Conservation (phyloP, 805 yeast genomes). For the Metschnikowia cerradonensis region DNA sequence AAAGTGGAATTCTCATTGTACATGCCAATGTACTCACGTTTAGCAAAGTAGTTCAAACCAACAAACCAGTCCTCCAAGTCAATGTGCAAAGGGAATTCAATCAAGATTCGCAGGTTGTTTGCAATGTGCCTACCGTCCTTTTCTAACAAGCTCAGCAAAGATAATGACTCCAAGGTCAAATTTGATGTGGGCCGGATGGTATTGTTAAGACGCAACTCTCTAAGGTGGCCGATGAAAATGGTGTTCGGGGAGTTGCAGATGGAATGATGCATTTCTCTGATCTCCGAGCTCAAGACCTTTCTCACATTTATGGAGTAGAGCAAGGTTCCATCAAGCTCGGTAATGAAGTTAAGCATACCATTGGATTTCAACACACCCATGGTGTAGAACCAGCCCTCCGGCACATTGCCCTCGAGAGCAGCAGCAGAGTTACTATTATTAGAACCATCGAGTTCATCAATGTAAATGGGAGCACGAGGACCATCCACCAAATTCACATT, state of each 20-base stretch:
- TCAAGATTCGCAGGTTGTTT: slow-evolving; percentile 41
- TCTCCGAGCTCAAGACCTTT: slow-evolving; percentile 52
- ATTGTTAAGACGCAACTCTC: slow-evolving; percentile 48
- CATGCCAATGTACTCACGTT: slow-evolving; percentile 48
- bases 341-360: slow-evolving; percentile 56
- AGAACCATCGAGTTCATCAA: slow-evolving; percentile 9
- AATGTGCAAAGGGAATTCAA: slow-evolving; percentile 61
- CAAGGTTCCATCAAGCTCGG: slow-evolving; percentile 61
- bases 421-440: neutral
- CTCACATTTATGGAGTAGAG: slow-evolving; percentile 57
- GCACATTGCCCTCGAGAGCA: slow-evolving; percentile 11
- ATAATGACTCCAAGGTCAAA: slow-evolving; percentile 16
- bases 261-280: slow-evolving; percentile 60
- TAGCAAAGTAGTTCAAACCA: slow-evolving; percentile 59
- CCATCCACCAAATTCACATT: slow-evolving; percentile 36
- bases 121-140: slow-evolving; percentile 33
- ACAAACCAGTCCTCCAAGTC: slow-evolving; percentile 79
- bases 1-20: slow-evolving; percentile 10
- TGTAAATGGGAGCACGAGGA: slow-evolving; percentile 34
- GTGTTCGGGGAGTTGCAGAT: slow-evolving; percentile 56
- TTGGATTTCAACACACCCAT: slow-evolving; percentile 66
- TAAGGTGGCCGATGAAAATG: slow-evolving; percentile 54
- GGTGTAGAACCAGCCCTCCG: slow-evolving; percentile 68
- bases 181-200: slow-evolving; percentile 29
- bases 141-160: slow-evolving; percentile 21